A percentile compares a stretch with the other conserved stretches of the same genome.
Conservation (phyloP, 805 yeast genomes). For the Ogataea neopini region DNA sequence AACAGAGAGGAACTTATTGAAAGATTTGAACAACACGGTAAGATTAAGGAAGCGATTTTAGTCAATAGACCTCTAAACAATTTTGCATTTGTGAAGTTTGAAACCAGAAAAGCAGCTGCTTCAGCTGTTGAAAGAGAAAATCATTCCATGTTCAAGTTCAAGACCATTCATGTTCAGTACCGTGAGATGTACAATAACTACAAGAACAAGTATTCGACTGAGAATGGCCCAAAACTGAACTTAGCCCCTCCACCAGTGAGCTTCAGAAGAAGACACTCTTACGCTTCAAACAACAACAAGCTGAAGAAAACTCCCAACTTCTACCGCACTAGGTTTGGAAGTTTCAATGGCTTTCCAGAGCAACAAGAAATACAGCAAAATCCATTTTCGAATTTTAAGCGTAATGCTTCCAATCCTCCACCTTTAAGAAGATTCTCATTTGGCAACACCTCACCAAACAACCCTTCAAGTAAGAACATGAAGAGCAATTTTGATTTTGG, state of each 20-base stretch:
- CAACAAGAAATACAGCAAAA: slow-evolving; percentile 16
- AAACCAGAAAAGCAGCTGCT: slow-evolving; percentile 72
- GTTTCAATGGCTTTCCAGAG: slow-evolving; percentile 20
- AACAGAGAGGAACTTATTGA: slow-evolving; percentile 55
- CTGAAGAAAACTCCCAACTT: slow-evolving; percentile 19
- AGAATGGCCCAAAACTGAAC: slow-evolving; percentile 30
- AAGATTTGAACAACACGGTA: slow-evolving; percentile 70
- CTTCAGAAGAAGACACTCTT: slow-evolving; percentile 45
- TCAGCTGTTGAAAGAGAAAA: slow-evolving; percentile 85
- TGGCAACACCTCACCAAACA: slow-evolving; percentile 19
- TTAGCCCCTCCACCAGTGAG: slow-evolving; percentile 85
- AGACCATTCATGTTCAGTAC: slow-evolving; percentile 84
- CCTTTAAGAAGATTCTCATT: slow-evolving; percentile 22
- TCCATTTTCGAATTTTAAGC: slow-evolving; percentile 12
- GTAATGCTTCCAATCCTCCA: slow-evolving; percentile 14
- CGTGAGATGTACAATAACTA: slow-evolving; percentile 54
- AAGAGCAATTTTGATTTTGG: slow-evolving; percentile 21
- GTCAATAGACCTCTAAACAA: slow-evolving; percentile 51
- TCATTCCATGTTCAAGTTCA: slow-evolving; percentile 70
- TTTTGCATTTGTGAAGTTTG: slow-evolving; percentile 74
- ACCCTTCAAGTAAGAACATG: slow-evolving; percentile 14
- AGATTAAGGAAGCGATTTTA: slow-evolving; percentile 55
- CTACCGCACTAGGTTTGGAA: slow-evolving; percentile 20
- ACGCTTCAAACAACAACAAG: slow-evolving; percentile 13
- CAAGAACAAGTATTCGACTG: slow-evolving; percentile 32